Evolutionary conservation across 768 basidiomycete species (phyloP), one percentile per base, ranked within the genome.

Genomic region (Hygrophorus pudorinus): DNA sequence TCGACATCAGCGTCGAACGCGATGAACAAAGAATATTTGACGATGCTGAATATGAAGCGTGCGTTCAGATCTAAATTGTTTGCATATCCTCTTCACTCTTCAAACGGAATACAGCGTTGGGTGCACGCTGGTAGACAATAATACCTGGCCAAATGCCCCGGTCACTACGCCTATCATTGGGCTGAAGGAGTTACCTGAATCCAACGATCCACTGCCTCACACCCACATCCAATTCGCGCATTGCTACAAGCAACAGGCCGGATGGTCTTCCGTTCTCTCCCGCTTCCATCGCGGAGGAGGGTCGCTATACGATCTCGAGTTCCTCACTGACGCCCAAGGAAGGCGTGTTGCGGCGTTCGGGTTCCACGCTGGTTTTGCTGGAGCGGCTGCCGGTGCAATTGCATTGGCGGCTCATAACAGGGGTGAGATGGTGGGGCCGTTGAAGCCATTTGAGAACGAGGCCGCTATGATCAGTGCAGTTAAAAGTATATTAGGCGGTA

Each of bases 191-290:
- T 78, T 98, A n/a, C 79, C 85, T 17, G 77, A 67, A 43, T 93
- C 90, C 33, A 72, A 76, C 37, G 79, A 80, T 28, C 85, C 94
- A 16, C 68, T 99, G 13, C 79, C 77, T 6, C 96, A 99, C 64
- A 90, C 87, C 2, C 96, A 99, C 64, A 91, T 99, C 58, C 91
- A 96, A 56, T 99, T 98, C 55, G 93, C 92, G 3, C 96, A 98
- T 61, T 96, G 93, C 65, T 98, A 88, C 76, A 99, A 99, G 66
- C 67, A 77, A 34, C 96, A 99, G 60, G 89, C 73, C 1, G 96
- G 96, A 16, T 99, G 96, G 94, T 72, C 78, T 7, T 69, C 78
- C 35, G 77, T 97, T 27, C 78, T 99, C 21, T 70, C 79, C 24
- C 85, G 96, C 16, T 99, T 97, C 71, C 67, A 76, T 59, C 71